Conservation (phyloP, 352 stramenopile genomes). For the Phytopythium litorale region DNA sequence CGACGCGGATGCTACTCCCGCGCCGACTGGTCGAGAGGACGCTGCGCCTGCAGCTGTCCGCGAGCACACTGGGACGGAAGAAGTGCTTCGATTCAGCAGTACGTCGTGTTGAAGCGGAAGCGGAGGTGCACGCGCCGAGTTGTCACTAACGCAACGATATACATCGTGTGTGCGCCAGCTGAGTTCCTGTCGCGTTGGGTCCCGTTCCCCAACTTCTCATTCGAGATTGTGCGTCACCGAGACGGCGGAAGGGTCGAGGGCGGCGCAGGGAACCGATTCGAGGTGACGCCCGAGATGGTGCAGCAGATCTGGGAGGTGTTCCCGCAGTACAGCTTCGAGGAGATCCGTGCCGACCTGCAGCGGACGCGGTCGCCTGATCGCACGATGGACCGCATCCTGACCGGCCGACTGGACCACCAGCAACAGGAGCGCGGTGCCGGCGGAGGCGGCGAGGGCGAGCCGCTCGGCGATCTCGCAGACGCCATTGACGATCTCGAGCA, state of each 20-base stretch:
- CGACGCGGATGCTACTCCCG: neutral
- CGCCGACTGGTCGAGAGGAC: neutral
- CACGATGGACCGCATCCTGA: constrained; percentile 74
- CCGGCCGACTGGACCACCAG: constrained; percentile 39
- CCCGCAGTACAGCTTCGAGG: constrained; percentile 57
- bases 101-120: constrained; percentile 18
- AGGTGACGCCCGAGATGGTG: constrained; percentile 67
- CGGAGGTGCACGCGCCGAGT: constrained; percentile 1
- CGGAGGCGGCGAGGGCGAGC: constrained; percentile 15
- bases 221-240: constrained; percentile 69
- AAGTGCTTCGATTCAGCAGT: constrained; percentile 79
- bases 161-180: constrained; percentile 21
- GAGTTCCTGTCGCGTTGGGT: constrained; percentile 69
- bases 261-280: constrained; percentile 23
- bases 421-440: constrained; percentile 18
- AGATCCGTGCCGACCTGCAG: constrained; percentile 49
- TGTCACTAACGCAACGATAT: constrained; percentile 13
- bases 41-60: neutral
- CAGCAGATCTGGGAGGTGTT: constrained; percentile 77
- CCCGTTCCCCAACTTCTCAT: constrained; percentile 69
- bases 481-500: constrained; percentile 35
- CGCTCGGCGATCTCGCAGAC: constrained; percentile 22
- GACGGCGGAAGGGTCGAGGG: neutral
- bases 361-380: constrained; percentile 55
- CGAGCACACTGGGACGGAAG: constrained; percentile 23